Conservation (phyloP, 176 grass and related monocot species). For the Carex littledalei region DNA sequence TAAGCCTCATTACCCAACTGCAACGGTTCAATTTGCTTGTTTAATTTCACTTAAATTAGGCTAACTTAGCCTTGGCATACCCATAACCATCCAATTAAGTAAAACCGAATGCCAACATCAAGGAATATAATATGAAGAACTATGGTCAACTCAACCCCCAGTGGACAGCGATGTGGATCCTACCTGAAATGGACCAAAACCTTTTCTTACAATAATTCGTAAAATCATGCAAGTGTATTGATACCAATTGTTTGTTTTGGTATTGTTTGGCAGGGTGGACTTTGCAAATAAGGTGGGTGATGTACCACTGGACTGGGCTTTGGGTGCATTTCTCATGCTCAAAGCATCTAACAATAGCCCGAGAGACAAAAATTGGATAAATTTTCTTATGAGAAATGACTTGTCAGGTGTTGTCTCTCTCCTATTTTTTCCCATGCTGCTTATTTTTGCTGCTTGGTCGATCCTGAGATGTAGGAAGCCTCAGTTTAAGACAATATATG, state of each 20-base stretch:
- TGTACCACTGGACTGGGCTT: conserved; percentile 78
- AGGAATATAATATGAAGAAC: background rate
- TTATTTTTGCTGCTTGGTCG: conserved; percentile 51
- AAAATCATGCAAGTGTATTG: background rate
- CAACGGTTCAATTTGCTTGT: background rate
- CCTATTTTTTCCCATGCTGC: conserved; percentile 33
- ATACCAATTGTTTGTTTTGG: background rate
- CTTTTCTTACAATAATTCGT: background rate
- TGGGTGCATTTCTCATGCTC: conserved; percentile 72
- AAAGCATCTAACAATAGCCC: conserved; percentile 31
- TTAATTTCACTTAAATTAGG: background rate
- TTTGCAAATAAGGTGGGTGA: conserved; percentile 59
- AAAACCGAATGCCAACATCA: background rate
- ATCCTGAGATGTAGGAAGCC: conserved; percentile 53
- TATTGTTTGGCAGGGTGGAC: conserved; percentile 52
- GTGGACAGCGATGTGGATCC: background rate
- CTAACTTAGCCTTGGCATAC: background rate
- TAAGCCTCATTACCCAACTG: background rate
- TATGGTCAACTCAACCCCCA: background rate
- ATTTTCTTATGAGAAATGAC: conserved; percentile 25
- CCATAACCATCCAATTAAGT: background rate
- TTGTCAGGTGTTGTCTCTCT: conserved; percentile 33
- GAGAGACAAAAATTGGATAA: conserved; percentile 42
- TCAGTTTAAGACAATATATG: conserved; percentile 53
- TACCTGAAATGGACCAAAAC: background rate